Percentiles rank a stretch among this genome's conserved stretches.
Evolutionary conservation across 352 stramenopile species (phyloP).

Genomic region (Phytophthora pinifolia): DNA sequence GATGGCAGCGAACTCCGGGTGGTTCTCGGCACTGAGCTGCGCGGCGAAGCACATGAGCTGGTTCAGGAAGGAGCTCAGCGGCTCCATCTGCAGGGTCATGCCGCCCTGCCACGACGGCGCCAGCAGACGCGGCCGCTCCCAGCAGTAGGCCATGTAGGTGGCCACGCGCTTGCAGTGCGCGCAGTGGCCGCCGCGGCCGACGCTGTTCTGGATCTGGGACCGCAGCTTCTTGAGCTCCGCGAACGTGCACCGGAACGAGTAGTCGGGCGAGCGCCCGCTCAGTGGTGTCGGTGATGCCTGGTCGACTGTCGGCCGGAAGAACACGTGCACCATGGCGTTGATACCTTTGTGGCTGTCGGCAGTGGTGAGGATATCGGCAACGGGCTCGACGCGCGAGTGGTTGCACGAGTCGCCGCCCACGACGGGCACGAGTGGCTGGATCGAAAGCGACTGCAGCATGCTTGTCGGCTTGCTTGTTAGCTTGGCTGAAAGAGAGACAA

Average conservation of each 20-base stretch:
- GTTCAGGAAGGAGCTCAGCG: conserved; percentile 34
- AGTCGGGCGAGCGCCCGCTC: conserved; percentile 25
- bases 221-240: conserved; percentile 34
- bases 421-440: conserved; percentile 29
- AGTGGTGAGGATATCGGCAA: conserved; percentile 22
- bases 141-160: conserved; percentile 37
- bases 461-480: conserved; percentile 2
- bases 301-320: conserved; percentile 14
- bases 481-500: background rate
- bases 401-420: conserved; percentile 21
- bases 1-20: conserved; percentile 31
- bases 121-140: conserved; percentile 35
- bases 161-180: conserved; percentile 34
- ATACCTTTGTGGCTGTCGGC: conserved; percentile 25
- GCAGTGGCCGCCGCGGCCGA: conserved; percentile 29
- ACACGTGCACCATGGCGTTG: conserved; percentile 30
- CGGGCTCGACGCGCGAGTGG: conserved; percentile 27
- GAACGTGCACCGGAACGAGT: conserved; percentile 29
- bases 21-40: conserved; percentile 24
- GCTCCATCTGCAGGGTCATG: conserved; percentile 34
- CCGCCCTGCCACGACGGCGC: conserved; percentile 34
- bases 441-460: conserved; percentile 41
- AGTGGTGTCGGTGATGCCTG: conserved; percentile 6
- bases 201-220: conserved; percentile 25
- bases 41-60: conserved; percentile 31